Conservation (phyloP, 1,139 yeast genomes). For the Geotrichum phurueaensis region DNA sequence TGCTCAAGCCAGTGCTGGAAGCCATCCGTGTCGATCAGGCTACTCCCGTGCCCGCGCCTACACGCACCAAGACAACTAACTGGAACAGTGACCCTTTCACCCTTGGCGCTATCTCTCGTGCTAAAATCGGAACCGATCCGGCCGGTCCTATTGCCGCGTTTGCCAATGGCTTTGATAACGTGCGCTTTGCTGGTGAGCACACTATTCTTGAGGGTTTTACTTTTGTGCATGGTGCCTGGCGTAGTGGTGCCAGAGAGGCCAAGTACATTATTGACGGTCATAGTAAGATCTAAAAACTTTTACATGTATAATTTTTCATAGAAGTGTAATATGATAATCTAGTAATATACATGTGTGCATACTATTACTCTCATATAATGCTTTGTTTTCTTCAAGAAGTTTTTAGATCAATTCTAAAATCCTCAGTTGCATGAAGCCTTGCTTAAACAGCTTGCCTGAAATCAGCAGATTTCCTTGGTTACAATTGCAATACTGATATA, state of each 20-base stretch:
- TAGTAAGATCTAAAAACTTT: neutral
- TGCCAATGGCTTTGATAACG: constrained; percentile 48
- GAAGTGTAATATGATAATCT: too few relatives aligned
- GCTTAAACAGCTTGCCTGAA: too few relatives aligned
- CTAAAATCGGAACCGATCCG: constrained; percentile 63
- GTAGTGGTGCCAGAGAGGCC: constrained; percentile 73
- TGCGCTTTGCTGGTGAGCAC: constrained; percentile 85
- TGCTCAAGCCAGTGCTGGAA: constrained; percentile 42
- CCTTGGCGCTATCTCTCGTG: constrained; percentile 69
- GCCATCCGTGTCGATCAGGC: constrained; percentile 27
- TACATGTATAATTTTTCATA: too few relatives aligned
- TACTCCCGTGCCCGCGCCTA: constrained; percentile 43
- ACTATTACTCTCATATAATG: too few relatives aligned
- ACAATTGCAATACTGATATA: too few relatives aligned
- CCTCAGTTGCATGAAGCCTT: too few relatives aligned
- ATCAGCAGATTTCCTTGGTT: too few relatives aligned
- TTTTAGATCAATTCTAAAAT: too few relatives aligned
- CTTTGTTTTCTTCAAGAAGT: too few relatives aligned
- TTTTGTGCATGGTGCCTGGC: constrained; percentile 83
- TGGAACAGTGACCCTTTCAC: constrained; percentile 72
- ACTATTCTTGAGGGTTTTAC: constrained; percentile 73
- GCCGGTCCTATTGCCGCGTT: constrained; percentile 51
- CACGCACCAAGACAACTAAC: constrained; percentile 48
- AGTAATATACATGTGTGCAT: too few relatives aligned
- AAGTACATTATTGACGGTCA: constrained; percentile 18